Evolutionary conservation across 2,329 filamentous ascomycete genomes (phyloP), one percentile per base, ranked within the genome.

Genomic region (Daldinia sp.): DNA sequence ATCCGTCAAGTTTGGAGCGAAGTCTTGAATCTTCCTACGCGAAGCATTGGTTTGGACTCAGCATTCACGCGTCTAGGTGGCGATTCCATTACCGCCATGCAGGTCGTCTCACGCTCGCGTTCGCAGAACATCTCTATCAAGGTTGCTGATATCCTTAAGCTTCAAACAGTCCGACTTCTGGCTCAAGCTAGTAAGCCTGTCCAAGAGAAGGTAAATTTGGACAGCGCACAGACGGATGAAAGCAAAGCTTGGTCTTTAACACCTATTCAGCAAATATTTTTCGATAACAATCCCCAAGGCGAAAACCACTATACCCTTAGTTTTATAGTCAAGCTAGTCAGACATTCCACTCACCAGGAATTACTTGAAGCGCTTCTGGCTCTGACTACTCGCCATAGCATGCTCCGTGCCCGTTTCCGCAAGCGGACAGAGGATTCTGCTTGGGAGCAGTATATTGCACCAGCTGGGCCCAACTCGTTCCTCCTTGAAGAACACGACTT

Each of bases 81-180:
- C 6, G 67, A 69, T 30, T 69, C 67, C 1, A 69, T 69, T 15
- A 60, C 53, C 10, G 56, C 55, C 3, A 69, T 69, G 48, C 67
- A 69, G 18, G 67, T 66, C 1, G 63, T 65, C 4, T 59, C 67
- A 18, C 61, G 41, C 4, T 53, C 51, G 9, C n/a, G 35, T 7
- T 33, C 42, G n/a, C 23, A 54, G 41, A 33, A 53, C 18, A 18
- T 68, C 12, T 15, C 23, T 6, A 26, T 65, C 12, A 65, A 23
- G 13, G 62, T 62, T 6, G 23, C 13, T 2, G 62, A 63, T 28
- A 65, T 68, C 13, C 48, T 66, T 18, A 44, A 39, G 15, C n/a
- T 41, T 6, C 39, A 57, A 18, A 66, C 63, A 6, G 63, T 65
- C 48, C 18, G 44, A 30, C 15, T n/a, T 20, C 13, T 67, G 12